Conservation (phyloP, 139 green algal genomes). For the Closterium sp. region DNA sequence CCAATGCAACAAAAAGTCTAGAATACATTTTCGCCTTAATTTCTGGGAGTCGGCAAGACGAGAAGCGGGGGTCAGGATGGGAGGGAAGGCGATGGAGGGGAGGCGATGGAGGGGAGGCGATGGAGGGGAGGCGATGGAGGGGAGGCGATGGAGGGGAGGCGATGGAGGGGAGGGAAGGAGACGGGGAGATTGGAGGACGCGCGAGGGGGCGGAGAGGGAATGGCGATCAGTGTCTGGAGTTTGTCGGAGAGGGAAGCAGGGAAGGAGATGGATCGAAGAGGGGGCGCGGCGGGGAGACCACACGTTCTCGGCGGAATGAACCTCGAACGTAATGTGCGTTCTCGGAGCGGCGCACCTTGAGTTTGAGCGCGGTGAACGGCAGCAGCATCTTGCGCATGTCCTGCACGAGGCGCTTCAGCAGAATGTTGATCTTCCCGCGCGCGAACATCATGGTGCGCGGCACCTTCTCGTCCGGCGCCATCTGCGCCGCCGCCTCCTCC, state of each 20-base stretch:
- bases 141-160: not conserved
- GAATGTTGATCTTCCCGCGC: constrained; percentile 65
- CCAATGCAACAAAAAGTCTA: not conserved
- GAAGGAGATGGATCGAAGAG: constrained; percentile 21
- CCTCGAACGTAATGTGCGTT: not conserved
- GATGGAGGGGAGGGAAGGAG: not conserved
- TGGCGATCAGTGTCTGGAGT: no score
- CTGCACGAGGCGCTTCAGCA: constrained; percentile 27
- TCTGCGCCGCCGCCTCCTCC: constrained; percentile 18
- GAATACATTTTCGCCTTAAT: no score
- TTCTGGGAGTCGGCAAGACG: no score
- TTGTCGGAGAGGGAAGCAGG: no score
- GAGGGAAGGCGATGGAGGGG: not conserved
- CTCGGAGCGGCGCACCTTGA: constrained; percentile 61
- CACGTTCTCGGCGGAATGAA: not conserved
- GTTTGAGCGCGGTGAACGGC: constrained; percentile 83
- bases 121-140: not conserved
- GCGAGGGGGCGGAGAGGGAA: no score
- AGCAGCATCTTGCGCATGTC: constrained; percentile 90
- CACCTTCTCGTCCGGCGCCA: constrained; percentile 56
- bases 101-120: not conserved
- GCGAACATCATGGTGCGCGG: constrained; percentile 85
- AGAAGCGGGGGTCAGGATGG: no score
- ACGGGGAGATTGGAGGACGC: no score
- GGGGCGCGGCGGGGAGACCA: not conserved